These are phyloP conservation scores for Lumnitzera racemosa DNA, from an alignment of 345 rosid genomes.

Conservation along the genomic window DNA sequence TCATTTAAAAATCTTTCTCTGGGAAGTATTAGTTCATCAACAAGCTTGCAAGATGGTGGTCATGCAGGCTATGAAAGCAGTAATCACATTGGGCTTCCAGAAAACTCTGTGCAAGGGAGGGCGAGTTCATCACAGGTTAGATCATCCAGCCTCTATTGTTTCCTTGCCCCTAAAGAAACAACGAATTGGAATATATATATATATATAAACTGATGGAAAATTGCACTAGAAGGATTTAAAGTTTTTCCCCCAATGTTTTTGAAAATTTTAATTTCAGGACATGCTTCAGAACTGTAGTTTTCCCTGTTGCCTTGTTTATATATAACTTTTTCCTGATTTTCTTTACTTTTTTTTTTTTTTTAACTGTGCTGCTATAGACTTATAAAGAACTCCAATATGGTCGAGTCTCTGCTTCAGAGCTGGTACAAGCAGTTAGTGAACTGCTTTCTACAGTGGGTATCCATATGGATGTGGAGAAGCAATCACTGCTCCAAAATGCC, in stretches of 20 bases:
- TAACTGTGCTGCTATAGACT: conserved; percentile 29
- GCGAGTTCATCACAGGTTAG: conserved; percentile 59
- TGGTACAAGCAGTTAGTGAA: conserved; percentile 86
- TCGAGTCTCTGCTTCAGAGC: conserved; percentile 72
- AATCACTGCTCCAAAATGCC: conserved; percentile 60
- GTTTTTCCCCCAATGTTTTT: no score
- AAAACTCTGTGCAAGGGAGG: conserved; percentile 43
- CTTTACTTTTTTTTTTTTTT: not conserved
- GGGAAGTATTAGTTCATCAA: conserved; percentile 27
- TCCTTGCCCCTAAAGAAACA: not conserved
- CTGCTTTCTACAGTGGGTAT: conserved; percentile 94
- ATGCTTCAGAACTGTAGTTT: not conserved
- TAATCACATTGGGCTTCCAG: conserved; percentile 22
- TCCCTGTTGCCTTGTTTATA: not conserved
- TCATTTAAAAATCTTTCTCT: conserved; percentile 67
- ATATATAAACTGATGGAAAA: no score
- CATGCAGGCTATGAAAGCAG: conserved; percentile 19
- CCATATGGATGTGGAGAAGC: conserved; percentile 72
- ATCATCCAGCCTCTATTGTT: not conserved
- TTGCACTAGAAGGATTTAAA: no score
- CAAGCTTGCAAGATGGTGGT: conserved; percentile 20
- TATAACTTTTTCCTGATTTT: not conserved
- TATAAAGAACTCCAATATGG: conserved; percentile 54
- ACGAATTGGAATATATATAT: no score
- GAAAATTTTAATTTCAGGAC: no score